A percentile compares a stretch with the other conserved stretches of the same genome.
These are phyloP conservation scores for Dryas octopetala DNA, from an alignment of 306 rosid species.

Conservation along the genomic window DNA sequence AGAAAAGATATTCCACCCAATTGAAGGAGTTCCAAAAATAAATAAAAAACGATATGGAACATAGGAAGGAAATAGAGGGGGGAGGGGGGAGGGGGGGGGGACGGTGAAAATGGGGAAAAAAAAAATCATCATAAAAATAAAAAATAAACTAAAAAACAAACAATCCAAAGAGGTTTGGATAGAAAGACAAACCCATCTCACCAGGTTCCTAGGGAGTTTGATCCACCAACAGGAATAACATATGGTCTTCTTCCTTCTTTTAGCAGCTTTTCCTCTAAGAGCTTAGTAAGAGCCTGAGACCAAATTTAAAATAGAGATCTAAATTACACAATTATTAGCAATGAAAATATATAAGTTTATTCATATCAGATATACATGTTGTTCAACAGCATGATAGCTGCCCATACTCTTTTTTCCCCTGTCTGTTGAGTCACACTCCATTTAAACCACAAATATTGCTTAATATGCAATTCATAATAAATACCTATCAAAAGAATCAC, in stretches of 20 bases:
- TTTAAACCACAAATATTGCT: neutral
- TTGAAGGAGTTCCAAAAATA: neutral
- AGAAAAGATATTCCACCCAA: neutral
- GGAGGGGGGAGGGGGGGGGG: no score
- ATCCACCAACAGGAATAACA: conserved; percentile 91
- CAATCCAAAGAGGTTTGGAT: neutral
- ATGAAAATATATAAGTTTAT: neutral
- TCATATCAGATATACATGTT: neutral
- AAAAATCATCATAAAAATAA: no score
- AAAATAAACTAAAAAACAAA: no score
- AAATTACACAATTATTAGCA: conserved; percentile 4
- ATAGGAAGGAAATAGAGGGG: no score
- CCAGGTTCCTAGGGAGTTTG: conserved; percentile 92
- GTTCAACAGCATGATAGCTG: neutral
- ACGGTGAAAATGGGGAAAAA: no score
- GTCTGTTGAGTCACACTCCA: neutral
- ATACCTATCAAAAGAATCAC: neutral
- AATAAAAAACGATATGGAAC: neutral
- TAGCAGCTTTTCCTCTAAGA: conserved; percentile 65
- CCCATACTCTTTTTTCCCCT: neutral
- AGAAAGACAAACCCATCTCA: conserved; percentile 37
- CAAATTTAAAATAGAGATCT: conserved; percentile 11
- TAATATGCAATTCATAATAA: neutral
- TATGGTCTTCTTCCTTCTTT: conserved; percentile 91
- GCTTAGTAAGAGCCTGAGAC: conserved; percentile 57